Base-by-base conservation (phyloP, 371 early-diverging fungal species). In the Syncephalastrum racemosum region DNA sequence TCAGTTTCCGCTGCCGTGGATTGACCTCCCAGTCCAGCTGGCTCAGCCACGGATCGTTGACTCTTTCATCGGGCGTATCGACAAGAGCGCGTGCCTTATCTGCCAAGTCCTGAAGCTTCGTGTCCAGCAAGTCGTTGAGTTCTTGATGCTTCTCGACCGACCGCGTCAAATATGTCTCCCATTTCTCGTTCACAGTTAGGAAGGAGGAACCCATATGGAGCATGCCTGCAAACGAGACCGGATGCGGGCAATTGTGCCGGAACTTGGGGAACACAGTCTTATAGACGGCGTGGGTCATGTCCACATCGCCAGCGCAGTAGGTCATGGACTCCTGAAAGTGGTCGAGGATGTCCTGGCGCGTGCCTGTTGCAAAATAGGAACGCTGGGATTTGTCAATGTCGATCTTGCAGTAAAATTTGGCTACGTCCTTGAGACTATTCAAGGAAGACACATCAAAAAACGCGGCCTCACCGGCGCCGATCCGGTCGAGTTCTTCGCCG, bases 291-390 rank as follows among this genome's bases (percentile, higher is more conserved):
- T 89, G 88, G 0, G 98, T 97, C 23, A 86, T 79, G 0, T 53
- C 59, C 0, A 97, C 98, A 71, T 98, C 99, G n/a, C 62, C 63
- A 6, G 95, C 93, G 70, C 98, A 97, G 66, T 98, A 98, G 2
- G 49, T 54, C 81, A 95, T 87, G 24, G 91, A 66, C 6, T 67
- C 56, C 15, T 87, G 69, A 58, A 97, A 90, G 41, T 87, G 60
- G 0, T 64, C 53, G 12, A 64, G 59, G 2, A 93, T 68, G 8
- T 86, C 88, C 13, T 67, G 50, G 3, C 88, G 40, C 10, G 76
- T 62, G 2, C 85, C 88, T 3, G 76, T 71, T 41, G 86, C 77
- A 68, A 98, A 92, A 20, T 78, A 64, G 16, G 90, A 76, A 13
- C 96, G 77, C 6, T 69, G 62, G 1, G 79, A 72, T 70, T 98